Conservation (phyloP, 305 asterid genomes). For the Fraxinus velutina region DNA sequence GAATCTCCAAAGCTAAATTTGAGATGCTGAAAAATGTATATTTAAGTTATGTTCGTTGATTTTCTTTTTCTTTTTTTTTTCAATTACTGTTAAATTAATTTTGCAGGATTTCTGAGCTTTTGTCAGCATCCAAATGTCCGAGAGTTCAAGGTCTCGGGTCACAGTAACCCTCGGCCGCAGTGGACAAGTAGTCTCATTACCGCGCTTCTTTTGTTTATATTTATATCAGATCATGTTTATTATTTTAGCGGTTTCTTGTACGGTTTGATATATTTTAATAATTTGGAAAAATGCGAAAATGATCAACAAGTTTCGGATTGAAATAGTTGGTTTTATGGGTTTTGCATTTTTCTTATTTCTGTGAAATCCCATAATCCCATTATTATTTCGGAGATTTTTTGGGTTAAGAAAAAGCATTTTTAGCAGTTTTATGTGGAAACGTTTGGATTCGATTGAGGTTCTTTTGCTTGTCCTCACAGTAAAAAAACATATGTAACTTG, state of each 20-base stretch:
- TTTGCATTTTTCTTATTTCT: not conserved
- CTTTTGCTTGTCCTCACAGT: not conserved
- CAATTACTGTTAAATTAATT: constrained; percentile 6
- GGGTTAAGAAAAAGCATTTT: not conserved
- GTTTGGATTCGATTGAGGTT: not conserved
- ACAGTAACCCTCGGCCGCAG: constrained; percentile 77
- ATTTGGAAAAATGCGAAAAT: not conserved
- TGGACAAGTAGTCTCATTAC: constrained; percentile 57
- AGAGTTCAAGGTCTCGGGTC: constrained; percentile 63
- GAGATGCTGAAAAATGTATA: constrained; percentile 10
- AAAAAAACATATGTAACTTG: not conserved
- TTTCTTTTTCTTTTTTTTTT: not conserved
- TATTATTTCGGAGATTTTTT: too few relatives aligned
- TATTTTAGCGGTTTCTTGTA: not conserved
- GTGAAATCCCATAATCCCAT: not conserved
- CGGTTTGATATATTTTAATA: not conserved
- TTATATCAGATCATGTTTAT: not conserved
- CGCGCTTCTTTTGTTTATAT: not conserved
- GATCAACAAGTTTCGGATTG: not conserved
- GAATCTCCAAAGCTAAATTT: not conserved
- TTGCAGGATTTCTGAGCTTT: constrained; percentile 4
- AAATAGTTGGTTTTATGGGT: not conserved
- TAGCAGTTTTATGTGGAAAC: not conserved
- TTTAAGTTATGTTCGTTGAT: not conserved
- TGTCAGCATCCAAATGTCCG: constrained; percentile 35